A percentile compares a stretch with the other conserved stretches of the same genome.
phyloP scores from a whole-genome alignment of 305 asterid genomes.

The Coffea humblotiana region DNA sequence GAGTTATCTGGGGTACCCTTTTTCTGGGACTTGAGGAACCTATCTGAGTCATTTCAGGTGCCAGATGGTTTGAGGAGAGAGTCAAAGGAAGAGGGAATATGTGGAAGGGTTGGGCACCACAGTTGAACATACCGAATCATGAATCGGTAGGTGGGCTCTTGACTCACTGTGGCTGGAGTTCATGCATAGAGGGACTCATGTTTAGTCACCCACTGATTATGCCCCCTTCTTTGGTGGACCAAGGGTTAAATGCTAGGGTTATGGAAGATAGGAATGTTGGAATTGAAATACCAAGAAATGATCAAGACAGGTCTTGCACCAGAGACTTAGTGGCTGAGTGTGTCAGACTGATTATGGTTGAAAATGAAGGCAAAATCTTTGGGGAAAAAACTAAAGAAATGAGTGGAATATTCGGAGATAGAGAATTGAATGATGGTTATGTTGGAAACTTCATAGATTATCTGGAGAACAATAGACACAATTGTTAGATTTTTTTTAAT shows the following conservation, averaged over 20 bases:
- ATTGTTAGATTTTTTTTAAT: too few relatives aligned
- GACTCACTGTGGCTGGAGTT: conserved; percentile 36
- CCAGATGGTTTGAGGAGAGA: conserved; percentile 16
- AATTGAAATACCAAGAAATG: conserved; percentile 29
- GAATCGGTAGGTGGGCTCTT: conserved; percentile 20
- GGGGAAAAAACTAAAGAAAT: conserved; percentile 26
- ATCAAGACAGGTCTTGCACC: conserved; percentile 29
- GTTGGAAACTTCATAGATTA: background rate
- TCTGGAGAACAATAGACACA: background rate
- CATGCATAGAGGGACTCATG: conserved; percentile 32
- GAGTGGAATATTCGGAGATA: conserved; percentile 23
- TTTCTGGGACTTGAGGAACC: conserved; percentile 28
- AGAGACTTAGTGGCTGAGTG: conserved; percentile 22
- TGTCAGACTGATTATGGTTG: conserved; percentile 32
- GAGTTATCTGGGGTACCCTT: conserved; percentile 12
- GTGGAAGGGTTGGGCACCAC: conserved; percentile 29
- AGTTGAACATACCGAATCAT: conserved; percentile 23
- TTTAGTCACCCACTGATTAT: conserved; percentile 28
- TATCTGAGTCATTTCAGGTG: background rate
- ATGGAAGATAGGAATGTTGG: conserved; percentile 29
- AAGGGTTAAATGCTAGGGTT: conserved; percentile 38
- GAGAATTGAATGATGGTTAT: conserved; percentile 17
- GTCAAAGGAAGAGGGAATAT: conserved; percentile 7
- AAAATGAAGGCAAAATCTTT: conserved; percentile 15
- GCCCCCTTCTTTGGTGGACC: conserved; percentile 35